Conservation (phyloP, 345 rosid species). For the Mallotus nudiflorus region DNA sequence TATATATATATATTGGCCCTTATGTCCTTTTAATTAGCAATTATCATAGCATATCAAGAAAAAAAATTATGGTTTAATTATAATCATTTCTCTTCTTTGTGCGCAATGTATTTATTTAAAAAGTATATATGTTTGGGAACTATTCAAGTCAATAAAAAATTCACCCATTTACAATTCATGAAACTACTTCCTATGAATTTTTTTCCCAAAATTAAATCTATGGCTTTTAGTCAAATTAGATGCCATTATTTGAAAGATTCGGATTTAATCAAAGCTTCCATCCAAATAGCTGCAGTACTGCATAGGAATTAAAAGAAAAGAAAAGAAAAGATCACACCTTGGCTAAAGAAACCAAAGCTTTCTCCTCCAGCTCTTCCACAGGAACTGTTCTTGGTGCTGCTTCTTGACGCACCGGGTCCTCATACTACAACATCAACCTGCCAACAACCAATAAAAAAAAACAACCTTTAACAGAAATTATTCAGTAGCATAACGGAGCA, state of each 20-base stretch:
- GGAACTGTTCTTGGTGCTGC: slow-evolving; percentile 83
- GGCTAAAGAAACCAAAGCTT: slow-evolving; percentile 78
- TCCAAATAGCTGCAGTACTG: neutral
- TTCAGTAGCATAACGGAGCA: neutral
- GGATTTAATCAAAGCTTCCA: neutral
- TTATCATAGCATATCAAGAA: slow-evolving; percentile 15
- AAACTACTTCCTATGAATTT: neutral
- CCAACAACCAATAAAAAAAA: slow-evolving; percentile 1
- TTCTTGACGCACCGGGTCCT: slow-evolving; percentile 78
- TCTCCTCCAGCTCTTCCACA: slow-evolving; percentile 77
- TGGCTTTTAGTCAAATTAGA: neutral
- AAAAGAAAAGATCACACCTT: slow-evolving; percentile 58
- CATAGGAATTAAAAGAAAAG: neutral
- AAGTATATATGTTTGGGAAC: no score
- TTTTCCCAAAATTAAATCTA: neutral
- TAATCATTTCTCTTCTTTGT: no score
- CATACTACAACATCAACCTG: slow-evolving; percentile 55
- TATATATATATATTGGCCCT: no score
- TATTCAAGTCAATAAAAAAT: no score
- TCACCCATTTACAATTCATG: neutral
- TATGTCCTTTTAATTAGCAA: no score
- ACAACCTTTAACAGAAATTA: neutral
- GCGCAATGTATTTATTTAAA: neutral
- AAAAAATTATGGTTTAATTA: no score
- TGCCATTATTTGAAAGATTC: neutral